Evolutionary conservation across 2,329 filamentous ascomycete genomes (phyloP).

Genomic region (Talaromyces rugulosus): DNA sequence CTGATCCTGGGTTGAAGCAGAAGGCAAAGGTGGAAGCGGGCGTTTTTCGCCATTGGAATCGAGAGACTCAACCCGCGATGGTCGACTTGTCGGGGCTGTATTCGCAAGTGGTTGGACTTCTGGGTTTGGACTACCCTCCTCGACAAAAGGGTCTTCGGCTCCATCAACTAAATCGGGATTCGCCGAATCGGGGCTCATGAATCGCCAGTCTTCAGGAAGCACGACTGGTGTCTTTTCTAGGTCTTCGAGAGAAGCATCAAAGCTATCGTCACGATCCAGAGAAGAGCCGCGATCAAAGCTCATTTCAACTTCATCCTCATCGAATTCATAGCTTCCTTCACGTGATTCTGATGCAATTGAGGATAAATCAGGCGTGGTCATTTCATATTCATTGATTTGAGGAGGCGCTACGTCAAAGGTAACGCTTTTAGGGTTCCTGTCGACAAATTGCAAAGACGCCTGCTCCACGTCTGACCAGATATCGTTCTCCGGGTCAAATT

Average conservation of each 20-base stretch:
- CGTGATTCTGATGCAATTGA: slow-evolving; percentile 85
- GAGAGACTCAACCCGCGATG: slow-evolving; percentile 65
- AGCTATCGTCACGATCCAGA: slow-evolving; percentile 74
- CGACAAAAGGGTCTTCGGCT: slow-evolving; percentile 65
- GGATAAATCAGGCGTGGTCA: slow-evolving; percentile 94
- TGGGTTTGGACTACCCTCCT: slow-evolving; percentile 63
- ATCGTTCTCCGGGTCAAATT: slow-evolving; percentile 64
- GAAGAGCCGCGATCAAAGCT: slow-evolving; percentile 57
- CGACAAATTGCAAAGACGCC: slow-evolving; percentile 58
- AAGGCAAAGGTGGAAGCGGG: slow-evolving; percentile 82
- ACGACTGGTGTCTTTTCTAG: slow-evolving; percentile 97
- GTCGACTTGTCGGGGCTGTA: slow-evolving; percentile 26
- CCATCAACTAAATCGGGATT: slow-evolving; percentile 50
- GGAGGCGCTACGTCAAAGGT: slow-evolving; percentile 93
- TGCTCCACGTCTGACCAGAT: slow-evolving; percentile 67
- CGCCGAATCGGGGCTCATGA: slow-evolving; percentile 63
- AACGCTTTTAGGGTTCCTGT: slow-evolving; percentile 74
- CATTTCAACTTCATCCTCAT: slow-evolving; percentile 67
- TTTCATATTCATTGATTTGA: slow-evolving; percentile 95
- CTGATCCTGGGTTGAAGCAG: slow-evolving; percentile 28
- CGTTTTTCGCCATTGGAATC: slow-evolving; percentile 77
- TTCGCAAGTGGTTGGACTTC: slow-evolving; percentile 48
- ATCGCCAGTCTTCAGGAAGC: slow-evolving; percentile 93
- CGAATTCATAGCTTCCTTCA: slow-evolving; percentile 86
- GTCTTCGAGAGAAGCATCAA: slow-evolving; percentile 91